phyloP scores from a whole-genome alignment of 2,329 filamentous ascomycete species.

The Penicillium brevicompactum region DNA sequence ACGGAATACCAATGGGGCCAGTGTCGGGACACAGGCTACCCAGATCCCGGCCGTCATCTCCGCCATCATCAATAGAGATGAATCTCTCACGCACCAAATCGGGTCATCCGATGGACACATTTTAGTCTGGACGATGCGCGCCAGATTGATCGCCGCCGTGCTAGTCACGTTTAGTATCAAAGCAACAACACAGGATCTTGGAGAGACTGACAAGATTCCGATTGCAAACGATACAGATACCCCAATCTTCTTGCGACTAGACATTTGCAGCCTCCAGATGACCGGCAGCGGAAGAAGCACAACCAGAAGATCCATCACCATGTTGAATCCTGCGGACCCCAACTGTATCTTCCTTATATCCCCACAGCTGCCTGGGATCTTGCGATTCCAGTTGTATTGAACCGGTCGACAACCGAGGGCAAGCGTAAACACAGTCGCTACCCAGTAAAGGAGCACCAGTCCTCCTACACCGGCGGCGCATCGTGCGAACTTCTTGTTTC shows the following conservation, averaged over 20 bases:
- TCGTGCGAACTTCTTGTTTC: constrained; percentile 4
- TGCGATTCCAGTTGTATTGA: constrained; percentile 13
- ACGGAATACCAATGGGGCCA: constrained; percentile 17
- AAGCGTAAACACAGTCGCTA: constrained; percentile 11
- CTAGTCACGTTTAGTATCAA: constrained; percentile 4
- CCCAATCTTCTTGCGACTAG: constrained; percentile 13
- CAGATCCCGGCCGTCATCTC: constrained; percentile 16
- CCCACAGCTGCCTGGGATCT: constrained; percentile 10
- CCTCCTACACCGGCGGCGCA: constrained; percentile 1
- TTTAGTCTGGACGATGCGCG: constrained; percentile 14
- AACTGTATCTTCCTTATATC: constrained; percentile 11
- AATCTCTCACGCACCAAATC: constrained; percentile 11
- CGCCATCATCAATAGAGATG: constrained; percentile 14
- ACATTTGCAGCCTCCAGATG: constrained; percentile 14
- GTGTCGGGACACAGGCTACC: constrained; percentile 15
- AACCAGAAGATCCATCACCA: constrained; percentile 12
- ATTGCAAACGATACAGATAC: constrained; percentile 12
- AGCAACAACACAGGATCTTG: neutral
- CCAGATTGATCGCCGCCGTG: constrained; percentile 14
- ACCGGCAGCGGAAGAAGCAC: constrained; percentile 12
- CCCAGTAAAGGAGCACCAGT: constrained; percentile 14
- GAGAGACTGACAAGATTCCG: constrained; percentile 9
- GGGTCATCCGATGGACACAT: constrained; percentile 6
- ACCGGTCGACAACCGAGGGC: constrained; percentile 14
- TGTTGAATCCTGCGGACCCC: constrained; percentile 16